Evolutionary conservation across 2,329 filamentous ascomycete genomes (phyloP).

Genomic region (Colletotrichum acutatum): DNA sequence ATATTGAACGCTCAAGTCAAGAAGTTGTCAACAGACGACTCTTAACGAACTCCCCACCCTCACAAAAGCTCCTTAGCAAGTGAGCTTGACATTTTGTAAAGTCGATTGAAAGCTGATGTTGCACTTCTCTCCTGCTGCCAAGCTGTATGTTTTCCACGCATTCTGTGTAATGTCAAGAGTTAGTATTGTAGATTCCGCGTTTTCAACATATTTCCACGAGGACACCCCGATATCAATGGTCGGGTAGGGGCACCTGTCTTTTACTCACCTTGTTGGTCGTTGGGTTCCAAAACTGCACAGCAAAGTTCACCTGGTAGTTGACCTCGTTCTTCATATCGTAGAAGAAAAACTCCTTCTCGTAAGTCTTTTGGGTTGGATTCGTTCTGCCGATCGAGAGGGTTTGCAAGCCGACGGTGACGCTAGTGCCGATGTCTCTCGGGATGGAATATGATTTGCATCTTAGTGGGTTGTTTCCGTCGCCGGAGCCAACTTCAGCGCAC

Average conservation of each 20-base stretch:
- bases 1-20: no score
- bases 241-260: not conserved
- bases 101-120: not conserved
- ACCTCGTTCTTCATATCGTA: not conserved
- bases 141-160: not conserved
- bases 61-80: not conserved
- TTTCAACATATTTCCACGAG: not conserved
- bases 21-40: no score
- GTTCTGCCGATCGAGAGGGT: not conserved
- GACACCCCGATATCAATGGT: no score
- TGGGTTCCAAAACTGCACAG: not conserved
- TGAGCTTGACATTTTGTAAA: slow-evolving; percentile 5
- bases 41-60: no score
- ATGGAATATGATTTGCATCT: not conserved
- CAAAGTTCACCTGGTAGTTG: not conserved
- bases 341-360: not conserved
- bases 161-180: not conserved
- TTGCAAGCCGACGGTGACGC: not conserved
- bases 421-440: not conserved
- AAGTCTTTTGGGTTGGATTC: no score
- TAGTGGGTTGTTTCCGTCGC: not conserved
- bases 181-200: not conserved
- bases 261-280: not conserved
- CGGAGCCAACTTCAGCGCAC: not conserved
- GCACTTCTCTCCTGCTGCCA: not conserved